Evolutionary conservation across 768 basidiomycete species (phyloP).

Genomic region (Gymnopilus dilepis): DNA sequence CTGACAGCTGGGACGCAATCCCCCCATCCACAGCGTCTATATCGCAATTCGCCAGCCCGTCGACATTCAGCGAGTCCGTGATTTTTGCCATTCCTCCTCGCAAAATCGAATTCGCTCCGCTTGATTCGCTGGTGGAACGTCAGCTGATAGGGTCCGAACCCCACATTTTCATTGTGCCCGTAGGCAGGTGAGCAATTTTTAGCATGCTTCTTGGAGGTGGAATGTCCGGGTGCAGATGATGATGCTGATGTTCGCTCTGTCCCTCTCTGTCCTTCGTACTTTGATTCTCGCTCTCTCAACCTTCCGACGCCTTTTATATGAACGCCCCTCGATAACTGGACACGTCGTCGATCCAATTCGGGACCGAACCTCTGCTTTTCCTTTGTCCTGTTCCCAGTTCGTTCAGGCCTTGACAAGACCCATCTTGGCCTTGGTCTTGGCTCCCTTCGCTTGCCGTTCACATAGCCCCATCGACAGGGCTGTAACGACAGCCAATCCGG

Average conservation of each 20-base stretch:
- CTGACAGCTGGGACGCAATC: too few relatives aligned
- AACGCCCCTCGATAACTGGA: background rate
- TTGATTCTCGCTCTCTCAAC: background rate
- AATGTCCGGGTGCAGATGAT: background rate
- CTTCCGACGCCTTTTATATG: background rate
- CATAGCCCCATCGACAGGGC: background rate
- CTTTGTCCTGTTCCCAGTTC: background rate
- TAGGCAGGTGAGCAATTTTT: background rate
- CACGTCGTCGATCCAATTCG: background rate
- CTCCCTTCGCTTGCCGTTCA: background rate
- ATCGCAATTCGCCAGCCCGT: too few relatives aligned
- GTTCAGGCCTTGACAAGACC: background rate
- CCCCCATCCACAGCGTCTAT: too few relatives aligned
- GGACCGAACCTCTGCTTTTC: background rate
- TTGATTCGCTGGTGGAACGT: background rate
- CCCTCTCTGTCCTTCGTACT: background rate
- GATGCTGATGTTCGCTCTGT: background rate
- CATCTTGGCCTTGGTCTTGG: background rate
- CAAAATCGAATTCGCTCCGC: background rate
- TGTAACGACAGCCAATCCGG: too few relatives aligned
- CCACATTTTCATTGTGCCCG: too few relatives aligned
- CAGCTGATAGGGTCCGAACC: too few relatives aligned
- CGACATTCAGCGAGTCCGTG: background rate
- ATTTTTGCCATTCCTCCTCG: background rate
- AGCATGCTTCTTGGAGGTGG: background rate